Base-by-base conservation (phyloP, 2,329 filamentous ascomycete genomes). In the Parascedosporium putredinis region DNA sequence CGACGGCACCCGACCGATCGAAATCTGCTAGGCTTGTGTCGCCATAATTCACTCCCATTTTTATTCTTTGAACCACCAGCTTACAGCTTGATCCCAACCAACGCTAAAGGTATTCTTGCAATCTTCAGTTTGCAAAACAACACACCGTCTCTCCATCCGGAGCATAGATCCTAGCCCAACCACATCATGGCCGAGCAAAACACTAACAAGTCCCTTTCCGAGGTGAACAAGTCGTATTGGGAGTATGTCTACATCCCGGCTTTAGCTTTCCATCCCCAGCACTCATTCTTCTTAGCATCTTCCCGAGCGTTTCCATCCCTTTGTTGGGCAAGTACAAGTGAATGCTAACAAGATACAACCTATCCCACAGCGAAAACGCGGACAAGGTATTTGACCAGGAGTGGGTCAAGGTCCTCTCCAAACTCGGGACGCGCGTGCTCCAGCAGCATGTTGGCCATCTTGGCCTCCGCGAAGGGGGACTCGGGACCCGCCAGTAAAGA, bases 321-420 rank as follows among this genome's bases (percentile, higher is more conserved):
- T 2, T 24, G 18, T 5, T 20, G 10, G 14, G 22, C 24, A 8
- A 5, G 31, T 31, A 31, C 5, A 29, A 25, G 22, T n/a, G 23
- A 45, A 45, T 25, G 16, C 6, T n/a, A 23, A 2, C 43, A n/a
- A 1, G 14, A 25, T 18, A 45, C 20, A 6, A 23, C 20, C n/a
- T 12, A 8, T 20, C 4, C 16, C 20, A 5, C 31, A 55, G 55
- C 23, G 29, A 47, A 14, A 50, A 54, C 10, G 55, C 52, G 12
- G 43, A 50, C 25, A 31, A 47, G 2, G 45, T 53, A 18, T 48
- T 48, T 22, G 48, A 50, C 18, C 47, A 56, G 31, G 50, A 56
- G 40, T 56, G 54, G 54, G 44, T 55, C 34, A 53, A 55, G 38
- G 34, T 49, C 34, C 45, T 56, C 12, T n/a, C 40, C 3, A 50